Evolutionary conservation across 116 monocot species (phyloP).

Genomic region (Trichopus zeylanicus): DNA sequence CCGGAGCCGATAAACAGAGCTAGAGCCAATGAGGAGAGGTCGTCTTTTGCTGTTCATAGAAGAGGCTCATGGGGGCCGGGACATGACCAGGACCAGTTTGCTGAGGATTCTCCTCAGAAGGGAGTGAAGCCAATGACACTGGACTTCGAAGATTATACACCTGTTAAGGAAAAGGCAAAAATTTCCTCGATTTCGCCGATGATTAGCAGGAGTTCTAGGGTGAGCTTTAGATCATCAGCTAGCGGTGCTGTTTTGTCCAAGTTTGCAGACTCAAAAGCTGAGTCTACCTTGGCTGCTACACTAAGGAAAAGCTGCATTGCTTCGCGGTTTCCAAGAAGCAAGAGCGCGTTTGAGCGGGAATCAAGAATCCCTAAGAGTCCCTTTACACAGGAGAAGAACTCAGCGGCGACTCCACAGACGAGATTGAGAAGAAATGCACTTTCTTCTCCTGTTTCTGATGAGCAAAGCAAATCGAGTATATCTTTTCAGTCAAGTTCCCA

Average conservation of each 20-base stretch:
- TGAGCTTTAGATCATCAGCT: constrained; percentile 24
- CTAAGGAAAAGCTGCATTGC: constrained; percentile 51
- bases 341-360: constrained; percentile 64
- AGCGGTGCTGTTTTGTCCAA: constrained; percentile 13
- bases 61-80: constrained; percentile 75
- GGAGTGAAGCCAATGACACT: constrained; percentile 41
- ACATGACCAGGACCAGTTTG: not conserved
- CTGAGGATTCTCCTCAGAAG: constrained; percentile 10
- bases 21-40: constrained; percentile 10
- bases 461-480: constrained; percentile 1
- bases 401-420: constrained; percentile 14
- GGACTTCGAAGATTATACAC: constrained; percentile 61
- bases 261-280: constrained; percentile 19
- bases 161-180: constrained; percentile 13
- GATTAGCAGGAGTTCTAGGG: constrained; percentile 3
- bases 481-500: not conserved
- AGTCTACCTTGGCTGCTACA: constrained; percentile 15
- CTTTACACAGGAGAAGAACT: constrained; percentile 43
- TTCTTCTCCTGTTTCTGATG: constrained; percentile 14
- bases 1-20: constrained; percentile 51
- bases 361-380: not conserved
- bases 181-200: constrained; percentile 5
- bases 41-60: constrained; percentile 8
- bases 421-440: constrained; percentile 23
- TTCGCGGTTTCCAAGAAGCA: constrained; percentile 41